Base-by-base conservation (phyloP, 345 rosid species). In the Laguncularia racemosa region DNA sequence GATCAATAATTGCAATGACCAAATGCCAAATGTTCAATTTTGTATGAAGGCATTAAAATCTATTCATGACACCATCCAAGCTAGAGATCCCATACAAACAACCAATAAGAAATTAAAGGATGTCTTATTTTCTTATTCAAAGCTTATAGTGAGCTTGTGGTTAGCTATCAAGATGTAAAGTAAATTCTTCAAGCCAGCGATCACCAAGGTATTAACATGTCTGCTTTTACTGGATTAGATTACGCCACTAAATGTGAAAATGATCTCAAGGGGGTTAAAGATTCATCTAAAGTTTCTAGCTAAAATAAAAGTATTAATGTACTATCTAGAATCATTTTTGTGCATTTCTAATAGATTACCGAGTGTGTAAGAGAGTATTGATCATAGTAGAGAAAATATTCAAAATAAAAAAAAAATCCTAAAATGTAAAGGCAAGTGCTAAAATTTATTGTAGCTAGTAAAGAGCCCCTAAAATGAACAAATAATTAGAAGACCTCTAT, bases 251-350 rank as follows among this genome's bases (percentile, higher is more conserved):
- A 45, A 15, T 64, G 73, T 15, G 18, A 19, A 4, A 65, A 55
- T 12, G 52, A 38, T 20, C 52, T 56, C 28, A 3, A 38, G 19
- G 44, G 14, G 12, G 20, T 19, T 1, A 3, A 47, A 12, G 53
- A 49, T 13, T 56, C 47, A n/a, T 46, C 65, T 4, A 3, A 55
- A 11, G 58, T 70, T n/a, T 15, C 26, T 17, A 38, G 72, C 53
- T 61, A 57, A 43, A 75, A 18, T 20, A 58, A 47, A 19, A 70
- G 67, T n/a, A 56, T 72, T 33, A 46, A 67, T 53, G 57, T 51
- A 26, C 63, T 62, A 4, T 67, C 70, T 50, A 52, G 59, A 12
- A 65, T 75, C 49, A 16, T 58, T 48, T n/a, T 48, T 58, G 5
- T 21, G 60, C 38, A 21, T 58, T 11, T 17, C 52, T 47, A 58